These are phyloP conservation scores for Fraxinus americana DNA, from an alignment of 257 asterid species.

Conservation along the genomic window DNA sequence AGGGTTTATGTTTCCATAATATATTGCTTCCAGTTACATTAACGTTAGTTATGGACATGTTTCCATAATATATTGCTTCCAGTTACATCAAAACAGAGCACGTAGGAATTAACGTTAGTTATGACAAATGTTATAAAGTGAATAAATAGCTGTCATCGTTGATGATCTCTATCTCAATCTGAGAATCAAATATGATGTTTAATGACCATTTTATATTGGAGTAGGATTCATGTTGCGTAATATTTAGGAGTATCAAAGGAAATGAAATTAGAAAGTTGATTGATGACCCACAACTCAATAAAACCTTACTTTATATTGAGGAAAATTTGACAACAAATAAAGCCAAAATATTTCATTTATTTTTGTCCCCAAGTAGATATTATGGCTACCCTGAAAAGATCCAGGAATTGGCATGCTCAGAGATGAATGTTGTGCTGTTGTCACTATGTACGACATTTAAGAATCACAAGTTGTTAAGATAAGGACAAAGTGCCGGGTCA, in stretches of 20 bases:
- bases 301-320: neutral
- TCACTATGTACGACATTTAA: slow-evolving; percentile 3
- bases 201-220: slow-evolving; percentile 2
- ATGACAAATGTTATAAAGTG: neutral
- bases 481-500: neutral
- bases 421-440: slow-evolving; percentile 16
- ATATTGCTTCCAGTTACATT: neutral
- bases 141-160: neutral
- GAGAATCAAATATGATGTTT: neutral
- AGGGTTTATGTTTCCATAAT: neutral
- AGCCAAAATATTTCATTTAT: neutral
- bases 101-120: neutral
- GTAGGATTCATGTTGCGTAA: slow-evolving; percentile 6
- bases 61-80: neutral
- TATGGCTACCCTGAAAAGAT: neutral
- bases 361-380: neutral
- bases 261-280: slow-evolving; percentile 8
- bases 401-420: neutral
- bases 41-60: neutral
- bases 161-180: slow-evolving; percentile 1
- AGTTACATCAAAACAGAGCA: neutral
- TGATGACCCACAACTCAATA: slow-evolving; percentile 3
- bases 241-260: slow-evolving; percentile 11
- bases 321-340: neutral
- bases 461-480: neutral